phyloP scores from a whole-genome alignment of 306 rosid genomes.

The Quercus robur region DNA sequence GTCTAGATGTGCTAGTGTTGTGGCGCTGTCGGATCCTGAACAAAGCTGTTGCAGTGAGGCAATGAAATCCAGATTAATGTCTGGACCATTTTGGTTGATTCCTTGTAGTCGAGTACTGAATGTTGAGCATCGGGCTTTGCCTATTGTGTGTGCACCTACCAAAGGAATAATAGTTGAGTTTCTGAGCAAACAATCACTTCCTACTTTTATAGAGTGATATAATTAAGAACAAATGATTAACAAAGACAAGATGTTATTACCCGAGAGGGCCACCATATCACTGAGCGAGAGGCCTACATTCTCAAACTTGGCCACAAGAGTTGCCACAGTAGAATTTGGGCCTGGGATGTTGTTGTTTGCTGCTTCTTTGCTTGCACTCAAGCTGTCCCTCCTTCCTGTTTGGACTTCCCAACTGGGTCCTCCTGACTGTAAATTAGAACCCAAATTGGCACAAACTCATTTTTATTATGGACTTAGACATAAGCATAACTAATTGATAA shows the following conservation, averaged over 20 bases:
- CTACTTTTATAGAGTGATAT: background rate
- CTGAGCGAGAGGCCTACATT: conserved; percentile 57
- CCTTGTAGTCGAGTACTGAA: conserved; percentile 54
- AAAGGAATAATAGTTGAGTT: background rate
- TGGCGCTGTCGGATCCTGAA: conserved; percentile 29
- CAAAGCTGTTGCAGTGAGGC: conserved; percentile 63
- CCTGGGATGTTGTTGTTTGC: conserved; percentile 74
- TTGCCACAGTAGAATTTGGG: conserved; percentile 73
- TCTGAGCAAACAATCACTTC: background rate
- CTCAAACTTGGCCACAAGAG: conserved; percentile 55
- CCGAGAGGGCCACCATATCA: conserved; percentile 86
- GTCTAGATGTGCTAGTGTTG: conserved; percentile 55
- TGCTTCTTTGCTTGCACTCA: conserved; percentile 55
- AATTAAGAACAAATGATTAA: background rate
- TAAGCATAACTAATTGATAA: background rate
- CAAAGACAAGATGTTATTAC: conserved; percentile 19
- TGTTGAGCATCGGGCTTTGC: conserved; percentile 76
- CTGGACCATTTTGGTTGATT: conserved; percentile 6
- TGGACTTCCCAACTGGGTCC: conserved; percentile 83
- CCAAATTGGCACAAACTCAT: background rate
- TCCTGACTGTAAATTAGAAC: conserved; percentile 51
- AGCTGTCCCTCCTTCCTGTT: conserved; percentile 74
- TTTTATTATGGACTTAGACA: background rate
- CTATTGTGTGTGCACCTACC: conserved; percentile 79
- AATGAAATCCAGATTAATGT: conserved; percentile 42